Percentiles rank a stretch among this genome's conserved stretches.
phyloP scores from a whole-genome alignment of 2,329 filamentous ascomycete genomes.

The Talaromyces rugulosus region DNA sequence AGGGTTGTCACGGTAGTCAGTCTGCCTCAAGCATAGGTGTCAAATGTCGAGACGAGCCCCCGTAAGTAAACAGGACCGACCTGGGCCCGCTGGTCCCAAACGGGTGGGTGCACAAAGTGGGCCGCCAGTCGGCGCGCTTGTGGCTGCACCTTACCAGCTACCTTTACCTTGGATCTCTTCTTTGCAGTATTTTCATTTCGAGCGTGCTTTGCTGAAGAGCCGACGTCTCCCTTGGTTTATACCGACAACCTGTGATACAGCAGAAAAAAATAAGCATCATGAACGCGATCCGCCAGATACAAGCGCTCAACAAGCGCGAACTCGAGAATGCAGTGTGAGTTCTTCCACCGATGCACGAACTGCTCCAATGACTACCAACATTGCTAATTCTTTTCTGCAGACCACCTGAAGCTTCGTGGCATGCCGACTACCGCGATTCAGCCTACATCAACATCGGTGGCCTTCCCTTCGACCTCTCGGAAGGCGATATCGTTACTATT shows the following conservation, averaged over 20 bases:
- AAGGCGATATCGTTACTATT: slow-evolving; percentile 93
- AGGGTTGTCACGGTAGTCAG: neutral
- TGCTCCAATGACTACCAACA: slow-evolving; percentile 12
- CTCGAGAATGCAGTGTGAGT: slow-evolving; percentile 80
- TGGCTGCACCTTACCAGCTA: slow-evolving; percentile 4
- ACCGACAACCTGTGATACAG: neutral
- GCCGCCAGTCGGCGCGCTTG: neutral
- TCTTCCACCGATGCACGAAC: neutral
- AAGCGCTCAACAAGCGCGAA: slow-evolving; percentile 89
- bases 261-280: slow-evolving; percentile 47
- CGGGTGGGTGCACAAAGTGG: neutral
- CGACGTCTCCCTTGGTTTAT: neutral
- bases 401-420: slow-evolving; percentile 85
- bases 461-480: slow-evolving; percentile 83
- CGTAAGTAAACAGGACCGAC: neutral
- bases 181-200: neutral
- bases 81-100: slow-evolving; percentile 6
- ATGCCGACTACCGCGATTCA: slow-evolving; percentile 94
- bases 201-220: neutral
- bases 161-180: neutral
- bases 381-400: slow-evolving; percentile 39
- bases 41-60: neutral
- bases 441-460: slow-evolving; percentile 96
- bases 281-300: slow-evolving; percentile 91
- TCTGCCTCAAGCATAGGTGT: neutral